These are phyloP conservation scores for Biscogniauxia marginata DNA, from an alignment of 2,329 filamentous ascomycete genomes.

Conservation along the genomic window DNA sequence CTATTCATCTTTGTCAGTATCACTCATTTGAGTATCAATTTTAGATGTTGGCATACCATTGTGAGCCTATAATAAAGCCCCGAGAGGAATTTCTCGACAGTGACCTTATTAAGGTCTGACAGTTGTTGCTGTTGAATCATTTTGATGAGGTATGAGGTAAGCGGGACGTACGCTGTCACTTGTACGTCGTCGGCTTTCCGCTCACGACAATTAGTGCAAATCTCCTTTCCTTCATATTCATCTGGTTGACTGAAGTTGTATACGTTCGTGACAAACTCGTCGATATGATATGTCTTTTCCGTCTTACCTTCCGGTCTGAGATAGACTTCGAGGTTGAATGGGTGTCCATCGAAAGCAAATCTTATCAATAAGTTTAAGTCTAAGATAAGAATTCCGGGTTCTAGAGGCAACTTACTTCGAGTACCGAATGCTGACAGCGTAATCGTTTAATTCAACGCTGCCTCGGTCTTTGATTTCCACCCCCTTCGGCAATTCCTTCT, in stretches of 20 bases:
- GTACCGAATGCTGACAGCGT: constrained; percentile 16
- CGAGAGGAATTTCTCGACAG: constrained; percentile 10
- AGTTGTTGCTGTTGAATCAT: constrained; percentile 15
- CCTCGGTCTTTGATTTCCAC: constrained; percentile 3
- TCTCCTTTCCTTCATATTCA: constrained; percentile 11
- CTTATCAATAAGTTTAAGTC: constrained; percentile 2
- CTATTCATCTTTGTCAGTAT: constrained; percentile 6
- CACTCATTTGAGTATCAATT: background rate
- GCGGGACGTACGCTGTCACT: constrained; percentile 11
- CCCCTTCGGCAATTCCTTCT: constrained; percentile 1
- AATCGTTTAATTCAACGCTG: constrained; percentile 10
- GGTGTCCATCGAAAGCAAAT: constrained; percentile 13
- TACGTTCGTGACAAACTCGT: constrained; percentile 16
- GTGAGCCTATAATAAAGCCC: constrained; percentile 18
- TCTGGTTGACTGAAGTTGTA: constrained; percentile 16
- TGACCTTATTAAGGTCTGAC: constrained; percentile 4
- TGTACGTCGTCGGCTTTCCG: constrained; percentile 10
- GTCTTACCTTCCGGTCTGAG: constrained; percentile 8
- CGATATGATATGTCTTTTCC: constrained; percentile 6
- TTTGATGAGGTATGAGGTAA: constrained; percentile 14
- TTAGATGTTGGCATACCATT: constrained; percentile 5
- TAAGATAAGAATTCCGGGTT: background rate
- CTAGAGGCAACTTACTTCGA: constrained; percentile 9
- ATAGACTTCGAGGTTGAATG: constrained; percentile 17
- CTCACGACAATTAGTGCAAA: constrained; percentile 16